These are phyloP conservation scores for Euptelea pleiosperma DNA, from an alignment of 164 flowering plant species.

Conservation along the genomic window DNA sequence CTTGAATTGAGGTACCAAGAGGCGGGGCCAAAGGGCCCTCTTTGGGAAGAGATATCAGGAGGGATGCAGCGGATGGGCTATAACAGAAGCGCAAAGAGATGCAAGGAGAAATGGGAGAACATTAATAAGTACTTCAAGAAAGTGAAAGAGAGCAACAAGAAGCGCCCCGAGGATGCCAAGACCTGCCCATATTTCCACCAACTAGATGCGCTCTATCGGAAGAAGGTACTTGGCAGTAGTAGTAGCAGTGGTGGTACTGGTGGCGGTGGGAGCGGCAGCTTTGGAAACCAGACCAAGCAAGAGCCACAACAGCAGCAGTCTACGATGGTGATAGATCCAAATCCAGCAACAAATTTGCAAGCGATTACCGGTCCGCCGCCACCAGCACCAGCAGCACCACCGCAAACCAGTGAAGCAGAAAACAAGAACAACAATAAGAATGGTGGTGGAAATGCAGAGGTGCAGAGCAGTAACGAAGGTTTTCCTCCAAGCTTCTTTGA, in stretches of 20 bases:
- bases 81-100: constrained; percentile 56
- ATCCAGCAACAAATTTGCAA: constrained; percentile 14
- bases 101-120: constrained; percentile 83
- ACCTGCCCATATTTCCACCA: constrained; percentile 24
- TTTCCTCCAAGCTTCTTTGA: constrained; percentile 20
- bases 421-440: constrained; percentile 18
- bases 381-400: constrained; percentile 14
- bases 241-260: constrained; percentile 11
- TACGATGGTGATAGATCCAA: constrained; percentile 7
- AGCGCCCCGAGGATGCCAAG: constrained; percentile 54
- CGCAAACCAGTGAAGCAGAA: constrained; percentile 18
- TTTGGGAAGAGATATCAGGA: constrained; percentile 66
- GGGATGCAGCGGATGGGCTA: constrained; percentile 55
- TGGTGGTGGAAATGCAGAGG: constrained; percentile 14
- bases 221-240: constrained; percentile 7
- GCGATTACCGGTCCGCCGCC: constrained; percentile 21
- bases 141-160: constrained; percentile 72
- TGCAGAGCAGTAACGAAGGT: constrained; percentile 22
- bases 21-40: constrained; percentile 61
- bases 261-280: background rate
- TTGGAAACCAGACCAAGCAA: constrained; percentile 8
- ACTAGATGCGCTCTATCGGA: constrained; percentile 18
- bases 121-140: constrained; percentile 73
- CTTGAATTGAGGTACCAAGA: constrained; percentile 57
- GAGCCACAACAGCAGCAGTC: constrained; percentile 12